phyloP scores from a whole-genome alignment of 345 rosid genomes.

The Hevea brasiliensis region DNA sequence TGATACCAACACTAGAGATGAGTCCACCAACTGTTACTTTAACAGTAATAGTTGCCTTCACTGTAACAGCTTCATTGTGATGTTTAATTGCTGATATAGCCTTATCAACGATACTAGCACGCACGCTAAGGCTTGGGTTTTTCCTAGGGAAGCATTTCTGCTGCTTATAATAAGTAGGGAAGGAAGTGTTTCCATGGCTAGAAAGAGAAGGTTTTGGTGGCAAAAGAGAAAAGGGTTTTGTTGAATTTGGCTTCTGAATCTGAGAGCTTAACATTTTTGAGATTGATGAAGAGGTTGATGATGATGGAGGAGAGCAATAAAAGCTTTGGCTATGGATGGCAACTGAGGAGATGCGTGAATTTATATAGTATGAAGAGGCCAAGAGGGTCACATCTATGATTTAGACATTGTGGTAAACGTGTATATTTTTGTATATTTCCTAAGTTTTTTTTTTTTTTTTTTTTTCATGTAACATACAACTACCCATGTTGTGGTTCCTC shows the following conservation, averaged over 20 bases:
- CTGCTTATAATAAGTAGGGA: background rate
- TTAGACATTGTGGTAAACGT: too few species aligned
- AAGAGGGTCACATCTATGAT: too few species aligned
- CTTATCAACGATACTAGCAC: background rate
- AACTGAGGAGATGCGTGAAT: too few species aligned
- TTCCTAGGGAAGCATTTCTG: background rate
- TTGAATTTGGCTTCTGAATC: conserved; percentile 9
- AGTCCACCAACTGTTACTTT: conserved; percentile 12
- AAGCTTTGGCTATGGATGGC: too few species aligned
- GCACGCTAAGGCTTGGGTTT: background rate
- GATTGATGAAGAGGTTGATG: too few species aligned
- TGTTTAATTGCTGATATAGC: background rate
- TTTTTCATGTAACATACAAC: too few species aligned
- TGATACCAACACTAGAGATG: background rate
- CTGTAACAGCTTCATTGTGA: background rate
- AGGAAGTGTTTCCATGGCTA: background rate
- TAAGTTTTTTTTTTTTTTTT: too few species aligned
- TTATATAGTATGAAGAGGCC: too few species aligned
- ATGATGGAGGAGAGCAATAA: background rate
- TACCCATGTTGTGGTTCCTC: too few species aligned
- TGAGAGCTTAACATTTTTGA: conserved; percentile 13
- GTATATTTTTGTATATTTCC: too few species aligned
- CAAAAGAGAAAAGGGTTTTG: background rate
- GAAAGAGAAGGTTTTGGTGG: conserved; percentile 1
- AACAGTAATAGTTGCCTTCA: conserved; percentile 17